A percentile compares a stretch with the other conserved stretches of the same genome.
These are phyloP conservation scores for Gracilaria gracilis DNA, from an alignment of 23 red algal genomes.

Conservation along the genomic window DNA sequence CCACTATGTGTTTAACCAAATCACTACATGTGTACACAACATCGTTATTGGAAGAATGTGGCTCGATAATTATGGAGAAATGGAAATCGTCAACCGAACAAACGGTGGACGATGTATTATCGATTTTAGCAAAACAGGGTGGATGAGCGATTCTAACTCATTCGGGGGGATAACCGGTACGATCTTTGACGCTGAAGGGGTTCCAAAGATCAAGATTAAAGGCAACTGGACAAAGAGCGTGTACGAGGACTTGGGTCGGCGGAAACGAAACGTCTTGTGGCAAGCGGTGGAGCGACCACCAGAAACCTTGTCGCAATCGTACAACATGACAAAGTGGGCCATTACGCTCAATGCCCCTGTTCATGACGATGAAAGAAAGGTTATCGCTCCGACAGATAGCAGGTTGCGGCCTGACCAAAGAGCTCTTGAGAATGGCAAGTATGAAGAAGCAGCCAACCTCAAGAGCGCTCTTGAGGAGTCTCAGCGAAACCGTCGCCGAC, in stretches of 20 bases:
- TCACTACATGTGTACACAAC: slow-evolving; percentile 97
- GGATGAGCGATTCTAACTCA: slow-evolving; percentile 63
- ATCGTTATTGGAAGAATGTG: slow-evolving; percentile 96
- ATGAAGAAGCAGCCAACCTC: slow-evolving; percentile 36
- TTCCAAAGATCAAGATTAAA: slow-evolving; percentile 40
- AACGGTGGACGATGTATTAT: slow-evolving; percentile 74
- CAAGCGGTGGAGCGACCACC: slow-evolving; percentile 40
- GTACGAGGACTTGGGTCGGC: slow-evolving; percentile 54
- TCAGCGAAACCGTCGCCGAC: slow-evolving; percentile 54
- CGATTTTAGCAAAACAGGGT: slow-evolving; percentile 67
- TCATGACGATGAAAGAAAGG: slow-evolving; percentile 53
- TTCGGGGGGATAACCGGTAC: slow-evolving; percentile 67
- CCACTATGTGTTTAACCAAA: slow-evolving; percentile 88
- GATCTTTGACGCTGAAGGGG: slow-evolving; percentile 69
- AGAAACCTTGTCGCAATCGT: slow-evolving; percentile 33
- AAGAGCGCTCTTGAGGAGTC: slow-evolving; percentile 78
- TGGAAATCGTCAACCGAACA: slow-evolving; percentile 85
- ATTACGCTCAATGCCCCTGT: slow-evolving; percentile 68
- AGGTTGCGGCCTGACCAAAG: slow-evolving; percentile 80
- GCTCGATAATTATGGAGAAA: slow-evolving; percentile 98
- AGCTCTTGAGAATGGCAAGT: slow-evolving; percentile 76
- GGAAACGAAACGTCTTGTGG: slow-evolving; percentile 65
- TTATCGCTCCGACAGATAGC: slow-evolving; percentile 80
- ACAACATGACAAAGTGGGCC: slow-evolving; percentile 73
- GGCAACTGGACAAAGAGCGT: slow-evolving; percentile 72